Percentiles rank a stretch among this genome's conserved stretches.
phyloP scores from a whole-genome alignment of 2,329 filamentous ascomycete species.

The Leptographium flavum region DNA sequence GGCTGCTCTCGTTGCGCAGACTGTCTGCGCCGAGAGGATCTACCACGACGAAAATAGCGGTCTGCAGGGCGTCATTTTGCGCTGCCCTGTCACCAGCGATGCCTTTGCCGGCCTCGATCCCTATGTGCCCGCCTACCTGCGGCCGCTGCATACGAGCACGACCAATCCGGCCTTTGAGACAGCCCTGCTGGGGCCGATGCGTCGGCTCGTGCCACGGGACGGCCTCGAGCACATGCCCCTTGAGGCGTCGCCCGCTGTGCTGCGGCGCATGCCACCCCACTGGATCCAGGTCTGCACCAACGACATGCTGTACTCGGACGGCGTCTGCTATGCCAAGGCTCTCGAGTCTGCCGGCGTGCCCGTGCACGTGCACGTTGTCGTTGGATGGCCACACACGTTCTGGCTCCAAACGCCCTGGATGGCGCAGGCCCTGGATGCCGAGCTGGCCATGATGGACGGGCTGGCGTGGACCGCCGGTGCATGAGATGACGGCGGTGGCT shows the following conservation, averaged over 20 bases:
- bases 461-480: slow-evolving; percentile 23
- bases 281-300: slow-evolving; percentile 37
- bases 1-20: slow-evolving; percentile 27
- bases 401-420: slow-evolving; percentile 32
- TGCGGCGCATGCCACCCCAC: slow-evolving; percentile 23
- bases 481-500: neutral
- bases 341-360: slow-evolving; percentile 24
- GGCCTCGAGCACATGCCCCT: slow-evolving; percentile 27
- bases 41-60: slow-evolving; percentile 3
- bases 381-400: slow-evolving; percentile 37
- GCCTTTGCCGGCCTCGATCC: slow-evolving; percentile 19
- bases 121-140: slow-evolving; percentile 23
- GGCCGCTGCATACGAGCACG: slow-evolving; percentile 24
- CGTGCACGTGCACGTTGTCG: slow-evolving; percentile 26
- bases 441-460: slow-evolving; percentile 26
- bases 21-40: neutral
- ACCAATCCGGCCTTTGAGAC: slow-evolving; percentile 22
- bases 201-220: slow-evolving; percentile 22
- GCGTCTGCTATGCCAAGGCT: slow-evolving; percentile 31
- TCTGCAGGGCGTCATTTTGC: slow-evolving; percentile 26
- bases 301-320: slow-evolving; percentile 36
- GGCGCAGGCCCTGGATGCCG: slow-evolving; percentile 24
- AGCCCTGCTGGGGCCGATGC: slow-evolving; percentile 19
- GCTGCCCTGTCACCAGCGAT: slow-evolving; percentile 33
- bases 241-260: slow-evolving; percentile 17